These are phyloP conservation scores for Neurospora sp. DNA, from an alignment of 495 filamentous ascomycete species.

Conservation along the genomic window DNA sequence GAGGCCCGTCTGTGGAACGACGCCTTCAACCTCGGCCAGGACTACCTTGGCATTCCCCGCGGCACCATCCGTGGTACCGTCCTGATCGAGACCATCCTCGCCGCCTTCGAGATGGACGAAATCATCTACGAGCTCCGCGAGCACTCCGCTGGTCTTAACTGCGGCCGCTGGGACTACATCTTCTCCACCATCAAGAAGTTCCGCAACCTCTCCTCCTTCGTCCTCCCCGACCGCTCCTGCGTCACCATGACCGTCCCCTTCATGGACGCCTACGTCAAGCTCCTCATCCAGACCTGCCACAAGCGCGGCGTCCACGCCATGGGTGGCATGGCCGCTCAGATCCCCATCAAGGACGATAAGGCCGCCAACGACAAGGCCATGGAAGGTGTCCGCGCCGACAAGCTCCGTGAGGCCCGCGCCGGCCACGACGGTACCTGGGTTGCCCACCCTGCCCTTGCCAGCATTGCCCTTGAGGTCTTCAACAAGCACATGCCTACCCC, in stretches of 20 bases:
- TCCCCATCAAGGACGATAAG: constrained; percentile 91
- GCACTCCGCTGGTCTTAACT: constrained; percentile 94
- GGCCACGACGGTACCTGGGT: constrained; percentile 98
- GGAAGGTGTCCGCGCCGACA: constrained; percentile 87
- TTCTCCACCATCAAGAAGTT: constrained; percentile 99
- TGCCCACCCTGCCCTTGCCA: constrained; percentile 85
- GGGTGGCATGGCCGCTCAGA: constrained; percentile 99
- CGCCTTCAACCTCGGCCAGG: constrained; percentile 93
- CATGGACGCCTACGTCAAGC: constrained; percentile 93
- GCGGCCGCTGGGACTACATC: constrained; percentile 99
- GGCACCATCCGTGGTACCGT: constrained; percentile 95
- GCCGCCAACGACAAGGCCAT: constrained; percentile 89
- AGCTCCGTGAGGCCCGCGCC: constrained; percentile 89
- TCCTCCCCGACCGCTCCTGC: constrained; percentile 80
- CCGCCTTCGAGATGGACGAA: constrained; percentile 99
- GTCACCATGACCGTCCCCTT: constrained; percentile 99
- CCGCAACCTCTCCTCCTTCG: constrained; percentile 84
- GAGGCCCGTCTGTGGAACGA: constrained; percentile 99
- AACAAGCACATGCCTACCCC: constrained; percentile 99
- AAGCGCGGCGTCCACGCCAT: constrained; percentile 92
- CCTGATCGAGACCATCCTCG: constrained; percentile 94
- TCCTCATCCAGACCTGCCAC: constrained; percentile 97
- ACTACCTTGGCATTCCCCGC: constrained; percentile 77
- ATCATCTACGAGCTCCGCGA: constrained; percentile 99
- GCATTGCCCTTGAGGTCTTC: constrained; percentile 88